These are phyloP conservation scores for Mycena leptocephala DNA, from an alignment of 768 basidiomycete species.

Conservation along the genomic window DNA sequence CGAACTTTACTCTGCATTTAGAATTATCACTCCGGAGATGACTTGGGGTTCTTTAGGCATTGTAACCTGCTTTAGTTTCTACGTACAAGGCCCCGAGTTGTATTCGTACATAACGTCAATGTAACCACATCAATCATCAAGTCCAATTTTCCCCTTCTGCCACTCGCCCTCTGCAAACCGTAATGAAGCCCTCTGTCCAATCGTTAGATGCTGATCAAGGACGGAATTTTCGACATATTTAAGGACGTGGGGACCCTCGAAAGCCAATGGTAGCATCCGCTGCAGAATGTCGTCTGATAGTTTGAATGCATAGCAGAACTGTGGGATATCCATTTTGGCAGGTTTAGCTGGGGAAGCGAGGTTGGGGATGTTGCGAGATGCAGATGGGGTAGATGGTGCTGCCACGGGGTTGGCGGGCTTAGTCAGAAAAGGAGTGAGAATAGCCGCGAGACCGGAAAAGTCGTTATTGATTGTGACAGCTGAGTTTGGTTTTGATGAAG, in stretches of 20 bases:
- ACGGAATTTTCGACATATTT: background rate
- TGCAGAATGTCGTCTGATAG: background rate
- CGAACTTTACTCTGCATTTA: background rate
- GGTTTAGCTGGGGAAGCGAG: background rate
- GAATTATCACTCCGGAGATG: conserved; percentile 3
- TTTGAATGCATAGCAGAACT: background rate
- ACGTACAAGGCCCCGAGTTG: no score
- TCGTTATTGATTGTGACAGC: no score
- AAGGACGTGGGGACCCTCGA: background rate
- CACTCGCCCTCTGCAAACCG: no score
- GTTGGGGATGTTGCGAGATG: no score
- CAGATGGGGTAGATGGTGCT: no score
- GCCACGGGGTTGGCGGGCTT: no score
- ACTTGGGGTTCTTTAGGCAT: background rate
- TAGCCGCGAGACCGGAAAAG: no score
- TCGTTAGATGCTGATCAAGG: background rate
- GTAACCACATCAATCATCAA: background rate
- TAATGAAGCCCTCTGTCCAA: background rate
- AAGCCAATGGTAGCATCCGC: background rate
- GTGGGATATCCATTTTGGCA: background rate
- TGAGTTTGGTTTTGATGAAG: no score
- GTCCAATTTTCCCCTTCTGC: background rate
- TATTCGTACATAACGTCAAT: background rate
- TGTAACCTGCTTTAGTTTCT: background rate
- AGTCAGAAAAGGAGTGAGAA: no score